These are phyloP conservation scores for Auricularia auricula-judae DNA, from an alignment of 768 basidiomycete species.

Conservation along the genomic window DNA sequence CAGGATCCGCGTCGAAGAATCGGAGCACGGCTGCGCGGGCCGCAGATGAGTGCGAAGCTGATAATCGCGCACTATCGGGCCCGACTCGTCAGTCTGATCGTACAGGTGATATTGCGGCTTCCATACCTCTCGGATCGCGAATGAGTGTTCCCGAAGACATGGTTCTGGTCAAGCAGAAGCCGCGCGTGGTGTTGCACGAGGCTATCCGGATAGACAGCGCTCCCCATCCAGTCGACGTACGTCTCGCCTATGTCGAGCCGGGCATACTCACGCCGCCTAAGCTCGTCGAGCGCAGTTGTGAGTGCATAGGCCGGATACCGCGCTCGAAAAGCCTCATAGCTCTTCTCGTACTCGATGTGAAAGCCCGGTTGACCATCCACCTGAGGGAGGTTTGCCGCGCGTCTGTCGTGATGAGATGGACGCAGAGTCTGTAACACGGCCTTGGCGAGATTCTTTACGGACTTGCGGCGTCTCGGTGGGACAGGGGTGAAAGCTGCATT, in stretches of 20 bases:
- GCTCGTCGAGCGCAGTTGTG: conserved; percentile 61
- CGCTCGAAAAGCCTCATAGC: conserved; percentile 25
- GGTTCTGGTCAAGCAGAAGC: conserved; percentile 41
- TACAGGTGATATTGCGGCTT: conserved; percentile 2
- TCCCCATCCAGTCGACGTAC: conserved; percentile 84
- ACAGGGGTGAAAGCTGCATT: too few relatives aligned
- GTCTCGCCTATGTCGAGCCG: conserved; percentile 57
- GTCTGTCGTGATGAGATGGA: too few relatives aligned
- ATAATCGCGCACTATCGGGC: conserved; percentile 50
- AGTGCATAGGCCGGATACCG: conserved; percentile 44
- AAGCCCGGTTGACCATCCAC: too few relatives aligned
- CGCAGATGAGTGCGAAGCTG: conserved; percentile 51
- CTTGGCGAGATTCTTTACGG: too few relatives aligned
- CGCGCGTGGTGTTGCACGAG: conserved; percentile 59
- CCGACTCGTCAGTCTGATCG: background rate
- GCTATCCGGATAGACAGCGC: conserved; percentile 68
- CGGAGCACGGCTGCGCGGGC: conserved; percentile 63
- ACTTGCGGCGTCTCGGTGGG: too few relatives aligned
- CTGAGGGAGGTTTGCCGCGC: too few relatives aligned
- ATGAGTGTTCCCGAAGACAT: conserved; percentile 73
- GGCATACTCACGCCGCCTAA: conserved; percentile 51
- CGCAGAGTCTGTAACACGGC: too few relatives aligned
- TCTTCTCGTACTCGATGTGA: too few relatives aligned
- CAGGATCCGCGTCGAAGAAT: conserved; percentile 65
- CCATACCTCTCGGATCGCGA: conserved; percentile 69